Evolutionary conservation across 371 early-diverging fungal genomes (phyloP).

Genomic region (Haplosporangium sp.): DNA sequence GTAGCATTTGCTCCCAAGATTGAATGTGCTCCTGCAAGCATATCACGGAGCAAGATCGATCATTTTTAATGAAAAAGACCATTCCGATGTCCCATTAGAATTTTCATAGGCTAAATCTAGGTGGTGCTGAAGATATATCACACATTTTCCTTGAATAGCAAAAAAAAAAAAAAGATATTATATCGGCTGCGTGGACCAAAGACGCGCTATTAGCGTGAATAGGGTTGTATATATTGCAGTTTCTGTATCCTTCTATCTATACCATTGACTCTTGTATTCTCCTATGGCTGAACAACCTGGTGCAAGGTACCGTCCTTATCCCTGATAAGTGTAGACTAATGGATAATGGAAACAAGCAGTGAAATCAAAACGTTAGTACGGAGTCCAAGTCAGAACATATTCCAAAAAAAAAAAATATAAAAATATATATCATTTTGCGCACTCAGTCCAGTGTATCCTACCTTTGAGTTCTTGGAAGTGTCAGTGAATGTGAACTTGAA

Average conservation of each 20-base stretch:
- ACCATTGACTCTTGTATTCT: background rate
- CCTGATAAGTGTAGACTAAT: conserved; percentile 39
- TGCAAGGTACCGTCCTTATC: conserved; percentile 54
- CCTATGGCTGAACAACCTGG: conserved; percentile 35
- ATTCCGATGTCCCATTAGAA: conserved; percentile 38
- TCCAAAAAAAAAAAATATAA: background rate
- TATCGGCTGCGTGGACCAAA: no score
- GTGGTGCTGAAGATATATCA: no score
- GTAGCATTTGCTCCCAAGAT: conserved; percentile 66
- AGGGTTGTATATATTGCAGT: no score
- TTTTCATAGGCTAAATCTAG: conserved; percentile 13
- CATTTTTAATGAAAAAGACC: conserved; percentile 60
- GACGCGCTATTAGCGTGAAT: no score
- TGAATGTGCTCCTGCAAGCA: conserved; percentile 63
- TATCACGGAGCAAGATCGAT: conserved; percentile 68
- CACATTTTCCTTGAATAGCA: no score
- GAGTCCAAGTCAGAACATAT: background rate
- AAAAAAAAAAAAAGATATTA: no score
- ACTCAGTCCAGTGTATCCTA: no score
- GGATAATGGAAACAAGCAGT: background rate
- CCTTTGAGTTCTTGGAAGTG: conserved; percentile 36
- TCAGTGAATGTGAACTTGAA: conserved; percentile 55
- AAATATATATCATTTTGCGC: background rate
- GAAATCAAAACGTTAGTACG: background rate
- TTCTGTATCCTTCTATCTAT: no score